Evolutionary conservation across 2,329 filamentous ascomycete species (phyloP).

Genomic region (Paracorniculantispora psalliotae): DNA sequence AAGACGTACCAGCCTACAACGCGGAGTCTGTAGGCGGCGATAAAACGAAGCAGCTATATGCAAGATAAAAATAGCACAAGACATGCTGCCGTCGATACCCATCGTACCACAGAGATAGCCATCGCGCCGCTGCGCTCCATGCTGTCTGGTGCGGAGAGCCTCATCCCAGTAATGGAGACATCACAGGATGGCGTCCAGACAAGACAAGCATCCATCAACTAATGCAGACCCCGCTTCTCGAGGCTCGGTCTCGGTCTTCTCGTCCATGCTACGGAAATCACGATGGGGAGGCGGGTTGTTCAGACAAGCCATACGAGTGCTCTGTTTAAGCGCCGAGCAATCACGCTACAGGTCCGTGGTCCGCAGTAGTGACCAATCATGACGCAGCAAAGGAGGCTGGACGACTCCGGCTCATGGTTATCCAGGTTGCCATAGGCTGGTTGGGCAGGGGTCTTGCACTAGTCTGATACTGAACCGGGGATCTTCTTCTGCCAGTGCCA

Average conservation of each 20-base stretch:
- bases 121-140: not conserved
- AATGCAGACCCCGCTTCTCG: not conserved
- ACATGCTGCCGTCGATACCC: not conserved
- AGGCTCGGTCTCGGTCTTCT: not conserved
- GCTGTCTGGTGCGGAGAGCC: not conserved
- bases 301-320: not conserved
- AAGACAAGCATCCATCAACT: not conserved
- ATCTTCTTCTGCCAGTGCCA: not conserved
- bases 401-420: not conserved
- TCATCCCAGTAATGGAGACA: not conserved
- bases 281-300: not conserved
- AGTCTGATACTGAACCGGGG: not conserved
- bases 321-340: conserved; percentile 11
- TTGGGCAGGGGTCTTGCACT: not conserved
- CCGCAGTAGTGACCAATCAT: conserved; percentile 7
- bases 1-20: too few species aligned
- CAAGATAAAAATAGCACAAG: conserved; percentile 11
- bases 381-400: not conserved
- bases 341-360: not conserved
- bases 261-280: not conserved
- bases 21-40: too few species aligned
- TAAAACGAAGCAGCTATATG: not conserved
- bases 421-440: not conserved
- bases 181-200: not conserved
- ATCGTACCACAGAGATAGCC: not conserved